phyloP scores from a whole-genome alignment of 805 yeast species.

The Diddensiella caesifluorescens region DNA sequence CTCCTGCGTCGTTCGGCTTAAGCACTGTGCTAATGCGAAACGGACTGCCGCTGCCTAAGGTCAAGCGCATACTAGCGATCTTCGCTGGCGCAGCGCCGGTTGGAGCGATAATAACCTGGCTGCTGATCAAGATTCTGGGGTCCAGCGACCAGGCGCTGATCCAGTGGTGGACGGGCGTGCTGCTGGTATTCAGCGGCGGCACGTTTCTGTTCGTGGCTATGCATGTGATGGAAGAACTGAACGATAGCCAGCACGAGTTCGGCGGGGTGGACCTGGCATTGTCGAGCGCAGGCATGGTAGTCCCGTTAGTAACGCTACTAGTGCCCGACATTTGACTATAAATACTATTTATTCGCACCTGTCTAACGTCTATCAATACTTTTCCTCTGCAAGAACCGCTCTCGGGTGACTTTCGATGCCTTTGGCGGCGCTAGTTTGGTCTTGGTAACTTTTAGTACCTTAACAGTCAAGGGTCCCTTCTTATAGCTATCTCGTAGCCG shows the following conservation, averaged over 20 bases:
- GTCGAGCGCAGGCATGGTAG: constrained; percentile 29
- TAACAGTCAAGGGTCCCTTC: constrained; percentile 28
- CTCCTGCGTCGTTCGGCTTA: constrained; percentile 70
- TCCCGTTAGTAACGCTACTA: constrained; percentile 30
- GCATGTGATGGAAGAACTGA: constrained; percentile 49
- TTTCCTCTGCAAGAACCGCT: constrained; percentile 26
- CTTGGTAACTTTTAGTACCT: constrained; percentile 20
- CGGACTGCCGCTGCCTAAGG: constrained; percentile 31
- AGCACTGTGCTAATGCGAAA: constrained; percentile 46
- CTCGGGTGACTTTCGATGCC: constrained; percentile 19
- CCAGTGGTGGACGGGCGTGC: constrained; percentile 46
- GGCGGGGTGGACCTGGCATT: constrained; percentile 21
- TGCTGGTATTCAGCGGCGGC: constrained; percentile 63
- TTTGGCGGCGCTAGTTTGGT: constrained; percentile 28
- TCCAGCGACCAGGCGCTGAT: constrained; percentile 20
- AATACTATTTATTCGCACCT: background rate
- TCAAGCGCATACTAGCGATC: constrained; percentile 43
- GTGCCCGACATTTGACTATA: constrained; percentile 28
- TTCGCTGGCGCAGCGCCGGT: constrained; percentile 61
- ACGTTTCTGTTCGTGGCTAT: constrained; percentile 67
- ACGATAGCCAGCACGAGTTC: constrained; percentile 27
- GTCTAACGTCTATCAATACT: constrained; percentile 5
- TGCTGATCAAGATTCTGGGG: constrained; percentile 27
- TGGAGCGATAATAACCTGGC: constrained; percentile 49
- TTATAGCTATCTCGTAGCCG: constrained; percentile 11